Evolutionary conservation across 768 basidiomycete genomes (phyloP), one percentile per base, ranked within the genome.

Genomic region (Cystofilobasidium bisporidii): DNA sequence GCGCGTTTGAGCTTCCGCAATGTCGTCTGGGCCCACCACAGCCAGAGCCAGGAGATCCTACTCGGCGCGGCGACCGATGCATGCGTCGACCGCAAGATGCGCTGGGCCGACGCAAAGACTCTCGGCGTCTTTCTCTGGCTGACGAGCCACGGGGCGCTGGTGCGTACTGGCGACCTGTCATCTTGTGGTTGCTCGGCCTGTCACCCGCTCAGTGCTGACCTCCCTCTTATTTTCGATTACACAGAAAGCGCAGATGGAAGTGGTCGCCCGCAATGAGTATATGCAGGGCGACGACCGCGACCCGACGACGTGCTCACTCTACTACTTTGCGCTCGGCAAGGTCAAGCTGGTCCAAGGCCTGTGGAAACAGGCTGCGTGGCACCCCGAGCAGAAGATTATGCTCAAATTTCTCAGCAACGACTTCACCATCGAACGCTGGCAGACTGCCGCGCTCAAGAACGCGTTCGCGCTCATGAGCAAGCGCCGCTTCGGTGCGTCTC

Each of bases 1-100:
- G 45, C 70, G 15, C 72, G 72, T 6, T 70, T 77, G 50, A 74
- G 75, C 3, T 76, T 76, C 76, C 85, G 96, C 40, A 94, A 99
- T 76, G 90, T 97, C 80, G 82, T 97, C 32, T 99, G 94, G 93
- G 94, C 93, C 0, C 93, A 87, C 75, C 88, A 96, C 72, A 96
- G 92, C 74, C 91, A 96, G 77, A 89, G 86, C 73, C 92, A 99
- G 73, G 90, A 88, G 22, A 76, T 97, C 55, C 77, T 99, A 6
- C 76, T 96, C 62, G 79, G 81, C 32, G 85, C 86, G 4, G 87
- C 88, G 2, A 81, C 81, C 20, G 78, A 81, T 4, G 86, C 87
- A 17, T 93, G 89, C 72, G 83, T 83, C 43, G 87, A 85, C 0
- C 28, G 30, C 53, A 94, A 89, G 78, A 89, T 97, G 86, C 76